Base-by-base conservation (phyloP, 768 basidiomycete genomes). In the Antrodiella citrinella region DNA sequence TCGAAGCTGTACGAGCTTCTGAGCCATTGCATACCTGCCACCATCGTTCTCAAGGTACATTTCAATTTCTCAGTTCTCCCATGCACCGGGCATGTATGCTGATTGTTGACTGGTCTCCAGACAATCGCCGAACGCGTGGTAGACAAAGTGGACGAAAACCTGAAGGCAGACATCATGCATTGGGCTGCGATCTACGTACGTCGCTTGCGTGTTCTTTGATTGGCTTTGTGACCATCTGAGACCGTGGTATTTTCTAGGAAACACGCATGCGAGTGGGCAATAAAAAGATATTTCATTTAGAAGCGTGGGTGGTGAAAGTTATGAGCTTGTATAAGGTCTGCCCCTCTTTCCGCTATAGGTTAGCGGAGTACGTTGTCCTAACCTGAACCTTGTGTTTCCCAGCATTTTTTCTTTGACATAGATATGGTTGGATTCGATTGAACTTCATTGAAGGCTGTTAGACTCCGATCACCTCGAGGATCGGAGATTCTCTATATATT, bases 181-280 rank as follows among this genome's bases (percentile, higher is more conserved):
- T 98, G 94, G 94, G 91, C 95, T 3, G 92, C 96, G 20, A 86
- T 95, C 63, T 97, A 97, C 65, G 92, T 92, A 61, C 54, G 88
- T 69, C 20, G 18, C 23, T 38, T 10, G 18, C 18, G 18, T 18
- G 35, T 18, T 43, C 42, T 22, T 39, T 19, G 13, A 9, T 20
- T n/a, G n/a, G 42, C 30, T 43, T 11, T 10, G 10, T 40, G 4
- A 10, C 3, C 20, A 18, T 26, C 18, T 19, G 10, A 11, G 18
- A 21, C 11, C 26, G 15, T 20, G 39, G 47, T 26, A 43, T 50
- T 50, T 26, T 54, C 22, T 57, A 96, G 91, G 94, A 99, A 70
- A 78, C 88, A 30, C 84, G 96, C n/a, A 90, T 98, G 89, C 81
- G 91, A n/a, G 73, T 84, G 49, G 95, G 95, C 3, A 80, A 80